A percentile compares a stretch with the other conserved stretches of the same genome.
phyloP scores from a whole-genome alignment of 2,329 filamentous ascomycete species.

The Stagonosporopsis chrysanthemi region DNA sequence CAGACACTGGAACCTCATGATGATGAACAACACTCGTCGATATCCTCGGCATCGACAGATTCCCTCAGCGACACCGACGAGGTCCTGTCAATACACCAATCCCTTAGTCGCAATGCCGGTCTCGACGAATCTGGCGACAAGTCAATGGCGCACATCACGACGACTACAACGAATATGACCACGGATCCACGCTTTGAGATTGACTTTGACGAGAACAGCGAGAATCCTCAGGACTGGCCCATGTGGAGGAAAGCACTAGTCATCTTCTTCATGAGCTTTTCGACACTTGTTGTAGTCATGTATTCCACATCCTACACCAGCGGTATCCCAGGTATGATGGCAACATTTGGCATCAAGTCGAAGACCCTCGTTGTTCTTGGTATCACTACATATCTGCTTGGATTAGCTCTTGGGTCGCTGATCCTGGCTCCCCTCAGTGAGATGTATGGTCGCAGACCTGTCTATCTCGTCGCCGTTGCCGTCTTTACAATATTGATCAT shows the following conservation, averaged over 20 bases:
- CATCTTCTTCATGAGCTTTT: conserved; percentile 64
- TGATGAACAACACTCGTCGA: conserved; percentile 33
- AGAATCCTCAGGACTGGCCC: conserved; percentile 74
- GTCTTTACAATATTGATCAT: conserved; percentile 74
- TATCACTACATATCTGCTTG: conserved; percentile 79
- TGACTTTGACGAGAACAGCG: conserved; percentile 67
- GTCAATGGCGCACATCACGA: conserved; percentile 33
- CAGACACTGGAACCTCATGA: conserved; percentile 1
- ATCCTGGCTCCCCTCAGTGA: conserved; percentile 77
- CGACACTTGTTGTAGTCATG: conserved; percentile 60
- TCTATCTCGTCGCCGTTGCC: conserved; percentile 72
- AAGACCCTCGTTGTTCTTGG: conserved; percentile 74
- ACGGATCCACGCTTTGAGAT: conserved; percentile 72
- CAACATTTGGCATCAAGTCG: conserved; percentile 67
- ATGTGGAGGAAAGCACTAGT: conserved; percentile 64
- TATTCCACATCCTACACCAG: conserved; percentile 82
- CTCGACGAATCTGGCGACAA: conserved; percentile 38
- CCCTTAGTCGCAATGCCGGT: conserved; percentile 46
- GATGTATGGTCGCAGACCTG: conserved; percentile 70
- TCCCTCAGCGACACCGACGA: conserved; percentile 32
- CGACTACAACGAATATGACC: conserved; percentile 48
- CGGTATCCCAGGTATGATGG: conserved; percentile 71
- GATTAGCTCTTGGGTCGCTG: conserved; percentile 74
- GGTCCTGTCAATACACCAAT: conserved; percentile 40
- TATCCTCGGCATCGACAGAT: conserved; percentile 37